Evolutionary conservation across 2,329 filamentous ascomycete genomes (phyloP).

Genomic region (Aspergillus novoparasiticus): DNA sequence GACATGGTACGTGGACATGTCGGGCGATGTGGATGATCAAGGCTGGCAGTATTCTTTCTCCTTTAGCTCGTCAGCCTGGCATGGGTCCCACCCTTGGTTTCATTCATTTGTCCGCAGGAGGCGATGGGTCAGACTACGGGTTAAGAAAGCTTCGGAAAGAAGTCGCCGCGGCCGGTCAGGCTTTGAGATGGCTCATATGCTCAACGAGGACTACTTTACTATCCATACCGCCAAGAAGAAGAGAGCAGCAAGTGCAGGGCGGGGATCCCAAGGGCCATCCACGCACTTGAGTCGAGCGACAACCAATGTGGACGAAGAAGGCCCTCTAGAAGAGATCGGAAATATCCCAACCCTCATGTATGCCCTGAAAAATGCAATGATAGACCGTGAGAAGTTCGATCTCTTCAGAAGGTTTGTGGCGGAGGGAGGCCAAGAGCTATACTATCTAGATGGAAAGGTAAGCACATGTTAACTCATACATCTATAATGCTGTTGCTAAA

Average conservation of each 20-base stretch:
- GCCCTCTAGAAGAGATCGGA: conserved; percentile 55
- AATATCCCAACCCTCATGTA: conserved; percentile 71
- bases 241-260: conserved; percentile 46
- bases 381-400: conserved; percentile 91
- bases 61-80: conserved; percentile 82
- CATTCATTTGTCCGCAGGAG: conserved; percentile 91
- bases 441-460: conserved; percentile 68
- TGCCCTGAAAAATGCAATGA: conserved; percentile 67
- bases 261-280: conserved; percentile 29
- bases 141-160: conserved; percentile 57
- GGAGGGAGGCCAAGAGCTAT: conserved; percentile 73
- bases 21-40: conserved; percentile 78
- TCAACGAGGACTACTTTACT: conserved; percentile 79
- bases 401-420: conserved; percentile 80
- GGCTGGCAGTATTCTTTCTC: conserved; percentile 97
- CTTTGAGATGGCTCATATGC: conserved; percentile 58
- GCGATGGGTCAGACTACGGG: conserved; percentile 81
- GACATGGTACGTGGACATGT: conserved; percentile 76
- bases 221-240: conserved; percentile 60
- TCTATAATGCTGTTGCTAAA: not conserved
- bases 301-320: conserved; percentile 49
- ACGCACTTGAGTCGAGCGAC: conserved; percentile 39
- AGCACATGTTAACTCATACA: not conserved
- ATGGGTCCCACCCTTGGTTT: conserved; percentile 85
- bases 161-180: conserved; percentile 36